Evolutionary conservation across 2,329 filamentous ascomycete species (phyloP).

Genomic region (Calonectria multiphialidica): DNA sequence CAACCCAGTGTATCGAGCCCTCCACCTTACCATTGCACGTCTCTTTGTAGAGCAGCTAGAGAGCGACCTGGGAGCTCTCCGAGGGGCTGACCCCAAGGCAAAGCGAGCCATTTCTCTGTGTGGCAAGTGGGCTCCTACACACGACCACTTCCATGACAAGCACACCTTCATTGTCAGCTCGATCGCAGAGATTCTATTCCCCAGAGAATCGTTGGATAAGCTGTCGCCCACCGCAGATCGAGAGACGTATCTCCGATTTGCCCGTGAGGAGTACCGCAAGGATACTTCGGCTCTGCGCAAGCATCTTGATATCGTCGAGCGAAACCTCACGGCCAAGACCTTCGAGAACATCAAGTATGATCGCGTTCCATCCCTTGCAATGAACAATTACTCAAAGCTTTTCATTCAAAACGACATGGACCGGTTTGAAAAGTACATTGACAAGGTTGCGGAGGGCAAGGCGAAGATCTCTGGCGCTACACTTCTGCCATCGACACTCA

Average conservation of each 20-base stretch:
- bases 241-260: conserved; percentile 64
- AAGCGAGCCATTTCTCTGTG: conserved; percentile 64
- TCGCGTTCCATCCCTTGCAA: conserved; percentile 67
- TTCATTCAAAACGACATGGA: conserved; percentile 65
- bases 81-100: conserved; percentile 52
- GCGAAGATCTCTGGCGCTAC: conserved; percentile 67
- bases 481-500: conserved; percentile 63
- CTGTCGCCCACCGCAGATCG: conserved; percentile 54
- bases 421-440: conserved; percentile 63
- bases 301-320: conserved; percentile 65
- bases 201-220: conserved; percentile 45
- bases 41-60: conserved; percentile 69
- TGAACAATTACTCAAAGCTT: conserved; percentile 62
- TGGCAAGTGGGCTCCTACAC: conserved; percentile 71
- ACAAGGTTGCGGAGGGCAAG: conserved; percentile 60
- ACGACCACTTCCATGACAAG: conserved; percentile 67
- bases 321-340: conserved; percentile 58
- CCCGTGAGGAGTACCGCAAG: conserved; percentile 65
- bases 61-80: conserved; percentile 57
- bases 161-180: conserved; percentile 68
- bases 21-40: conserved; percentile 66
- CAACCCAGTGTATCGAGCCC: conserved; percentile 60
- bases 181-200: conserved; percentile 68
- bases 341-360: conserved; percentile 67
- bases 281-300: conserved; percentile 65